Evolutionary conservation across 2,329 filamentous ascomycete genomes (phyloP), one percentile per base, ranked within the genome.

Genomic region (Aureobasidium sp.): DNA sequence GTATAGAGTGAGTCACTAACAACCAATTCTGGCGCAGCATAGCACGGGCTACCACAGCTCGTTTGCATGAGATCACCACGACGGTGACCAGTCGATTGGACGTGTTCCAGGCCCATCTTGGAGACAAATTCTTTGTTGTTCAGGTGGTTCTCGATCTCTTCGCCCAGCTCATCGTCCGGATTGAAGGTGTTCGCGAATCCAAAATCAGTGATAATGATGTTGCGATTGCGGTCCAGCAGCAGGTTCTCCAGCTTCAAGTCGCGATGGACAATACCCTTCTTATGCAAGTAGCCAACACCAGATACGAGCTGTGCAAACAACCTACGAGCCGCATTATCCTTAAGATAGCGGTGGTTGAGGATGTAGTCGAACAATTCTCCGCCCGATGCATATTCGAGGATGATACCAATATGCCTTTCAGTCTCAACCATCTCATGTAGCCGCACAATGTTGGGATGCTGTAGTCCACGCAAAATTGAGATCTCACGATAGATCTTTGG

Each of bases 151-250:
- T 97, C 94, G 67, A 97, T 89, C 63, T 97, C 92, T 64, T 96
- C 91, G 5, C 84, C 85, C 42, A 99, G 82, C 73, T 97, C 91
- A 71, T 99, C 94, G 39, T 80, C 78, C 0, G 94, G 85, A 71
- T 97, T 89, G 72, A 99, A 99, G 0, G 92, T 97, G 76, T 99
- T 99, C 68, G 94, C 94, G 73, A 99, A 99, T 20, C 94, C 94
- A 76, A 99, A 99, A 77, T 99, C 94, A 17, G 94, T 99, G 72
- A 99, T 99, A 77, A 99, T 99, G 71, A 99, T 97, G 79, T 99
- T 99, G 66, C 91, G 88, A 73, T 99, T 97, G 66, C 93, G 88
- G 76, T 99, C 94, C 57, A 99, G 82, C 41, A 99, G 82, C 69
- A 99, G 75, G 72, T 99, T 99, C 77, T 99, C 94, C 51, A 99